Evolutionary conservation across 495 filamentous ascomycete genomes (phyloP).

Genomic region (Aspergillus haitiensis): DNA sequence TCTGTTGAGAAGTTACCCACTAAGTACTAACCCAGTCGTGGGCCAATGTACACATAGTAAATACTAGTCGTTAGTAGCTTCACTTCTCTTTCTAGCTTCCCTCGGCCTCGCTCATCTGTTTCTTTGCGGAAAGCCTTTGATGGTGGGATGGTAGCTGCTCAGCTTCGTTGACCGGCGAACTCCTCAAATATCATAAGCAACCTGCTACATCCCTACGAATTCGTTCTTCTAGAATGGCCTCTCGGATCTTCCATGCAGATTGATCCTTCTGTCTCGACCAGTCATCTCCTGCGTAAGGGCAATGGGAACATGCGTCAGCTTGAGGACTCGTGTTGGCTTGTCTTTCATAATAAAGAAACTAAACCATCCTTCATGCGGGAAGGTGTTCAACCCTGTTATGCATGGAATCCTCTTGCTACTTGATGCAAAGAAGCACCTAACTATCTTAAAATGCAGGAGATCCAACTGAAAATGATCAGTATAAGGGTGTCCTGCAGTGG

Average conservation of each 20-base stretch:
- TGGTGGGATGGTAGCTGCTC: neutral
- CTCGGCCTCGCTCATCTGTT: no score
- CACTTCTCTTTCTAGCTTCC: no score
- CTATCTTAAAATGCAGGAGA: constrained; percentile 6
- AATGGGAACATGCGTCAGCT: constrained; percentile 17
- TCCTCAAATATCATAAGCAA: neutral
- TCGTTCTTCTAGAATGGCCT: constrained; percentile 27
- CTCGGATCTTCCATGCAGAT: constrained; percentile 27
- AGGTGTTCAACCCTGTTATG: constrained; percentile 6
- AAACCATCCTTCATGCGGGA: neutral
- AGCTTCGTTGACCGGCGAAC: neutral
- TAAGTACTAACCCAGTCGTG: no score
- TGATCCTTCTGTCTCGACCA: constrained; percentile 14
- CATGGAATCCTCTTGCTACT: neutral
- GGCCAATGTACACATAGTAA: no score
- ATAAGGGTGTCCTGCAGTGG: neutral
- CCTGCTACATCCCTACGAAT: constrained; percentile 12
- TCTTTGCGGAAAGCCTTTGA: no score
- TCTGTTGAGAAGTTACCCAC: neutral
- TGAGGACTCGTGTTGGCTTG: constrained; percentile 20
- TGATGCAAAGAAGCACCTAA: neutral
- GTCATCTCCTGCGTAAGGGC: constrained; percentile 15
- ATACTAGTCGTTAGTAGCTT: no score
- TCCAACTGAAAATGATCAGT: constrained; percentile 7
- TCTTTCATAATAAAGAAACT: constrained; percentile 2